phyloP scores from a whole-genome alignment of 306 rosid species.

The Hippophae gyantsensis region DNA sequence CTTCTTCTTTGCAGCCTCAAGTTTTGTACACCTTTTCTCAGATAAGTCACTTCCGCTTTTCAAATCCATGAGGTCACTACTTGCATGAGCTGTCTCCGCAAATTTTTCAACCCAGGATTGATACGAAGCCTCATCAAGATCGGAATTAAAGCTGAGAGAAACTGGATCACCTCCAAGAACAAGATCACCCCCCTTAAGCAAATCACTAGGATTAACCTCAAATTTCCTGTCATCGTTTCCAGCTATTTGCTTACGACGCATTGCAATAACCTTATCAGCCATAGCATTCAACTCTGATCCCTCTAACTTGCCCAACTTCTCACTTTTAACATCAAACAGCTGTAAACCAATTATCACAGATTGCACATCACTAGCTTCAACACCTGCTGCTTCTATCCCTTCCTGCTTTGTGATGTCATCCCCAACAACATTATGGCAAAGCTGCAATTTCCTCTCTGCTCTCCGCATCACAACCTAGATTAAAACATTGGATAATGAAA shows the following conservation, averaged over 20 bases:
- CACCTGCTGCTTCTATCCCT: constrained; percentile 34
- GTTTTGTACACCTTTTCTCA: constrained; percentile 42
- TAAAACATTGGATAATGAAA: constrained; percentile 17
- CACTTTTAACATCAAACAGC: constrained; percentile 37
- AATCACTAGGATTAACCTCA: constrained; percentile 48
- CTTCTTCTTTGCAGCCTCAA: constrained; percentile 64
- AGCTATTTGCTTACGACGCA: constrained; percentile 33
- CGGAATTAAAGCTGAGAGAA: constrained; percentile 33
- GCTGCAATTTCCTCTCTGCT: constrained; percentile 78
- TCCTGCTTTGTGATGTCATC: constrained; percentile 43
- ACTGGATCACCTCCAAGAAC: constrained; percentile 29
- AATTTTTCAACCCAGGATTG: constrained; percentile 80
- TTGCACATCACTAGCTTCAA: constrained; percentile 54
- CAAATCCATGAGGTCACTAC: constrained; percentile 27
- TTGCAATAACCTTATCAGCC: constrained; percentile 61
- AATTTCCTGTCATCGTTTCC: constrained; percentile 53
- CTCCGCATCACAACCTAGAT: constrained; percentile 81
- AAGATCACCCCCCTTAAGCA: constrained; percentile 28
- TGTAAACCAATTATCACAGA: constrained; percentile 76
- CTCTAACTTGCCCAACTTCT: constrained; percentile 30
- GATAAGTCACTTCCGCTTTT: constrained; percentile 33
- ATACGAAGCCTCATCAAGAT: constrained; percentile 71
- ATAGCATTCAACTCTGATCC: constrained; percentile 47
- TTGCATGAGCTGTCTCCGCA: constrained; percentile 54
- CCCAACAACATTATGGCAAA: constrained; percentile 70